A percentile compares a stretch with the other conserved stretches of the same genome.
These are phyloP conservation scores for Mucor velutinosus DNA, from an alignment of 371 early-diverging fungal species.

Conservation along the genomic window DNA sequence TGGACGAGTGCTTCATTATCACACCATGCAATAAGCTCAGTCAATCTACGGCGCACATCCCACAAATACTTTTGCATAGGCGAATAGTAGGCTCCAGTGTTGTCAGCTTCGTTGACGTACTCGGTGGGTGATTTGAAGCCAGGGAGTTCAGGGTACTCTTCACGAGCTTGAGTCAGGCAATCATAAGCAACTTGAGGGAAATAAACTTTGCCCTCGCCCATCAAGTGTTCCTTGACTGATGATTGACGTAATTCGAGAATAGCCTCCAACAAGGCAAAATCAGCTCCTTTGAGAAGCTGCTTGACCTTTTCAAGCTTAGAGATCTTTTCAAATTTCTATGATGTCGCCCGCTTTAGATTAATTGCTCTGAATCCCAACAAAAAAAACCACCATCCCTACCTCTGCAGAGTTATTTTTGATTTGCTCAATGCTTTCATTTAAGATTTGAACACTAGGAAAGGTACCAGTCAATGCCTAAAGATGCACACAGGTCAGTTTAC, in stretches of 20 bases:
- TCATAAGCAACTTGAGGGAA: slow-evolving; percentile 48
- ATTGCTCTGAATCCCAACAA: neutral
- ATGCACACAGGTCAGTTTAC: neutral
- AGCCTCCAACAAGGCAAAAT: slow-evolving; percentile 40
- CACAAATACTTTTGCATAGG: slow-evolving; percentile 53
- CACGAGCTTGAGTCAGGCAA: slow-evolving; percentile 41
- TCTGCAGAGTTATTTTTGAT: slow-evolving; percentile 5
- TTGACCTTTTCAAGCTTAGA: slow-evolving; percentile 31
- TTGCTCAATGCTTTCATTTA: slow-evolving; percentile 8
- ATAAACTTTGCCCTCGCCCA: slow-evolving; percentile 39
- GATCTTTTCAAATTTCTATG: slow-evolving; percentile 18
- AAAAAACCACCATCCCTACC: slow-evolving; percentile 4
- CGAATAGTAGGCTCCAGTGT: slow-evolving; percentile 50
- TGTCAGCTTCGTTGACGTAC: slow-evolving; percentile 40
- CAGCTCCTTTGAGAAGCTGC: slow-evolving; percentile 33
- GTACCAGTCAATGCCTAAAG: slow-evolving; percentile 9
- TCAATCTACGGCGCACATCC: slow-evolving; percentile 38
- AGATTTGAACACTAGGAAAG: neutral
- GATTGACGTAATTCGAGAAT: slow-evolving; percentile 44
- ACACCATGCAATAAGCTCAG: slow-evolving; percentile 26
- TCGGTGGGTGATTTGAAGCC: slow-evolving; percentile 36
- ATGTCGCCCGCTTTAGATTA: neutral
- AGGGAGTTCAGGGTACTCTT: slow-evolving; percentile 42
- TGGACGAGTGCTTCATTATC: slow-evolving; percentile 13
- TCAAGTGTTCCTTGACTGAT: slow-evolving; percentile 19